Conservation (phyloP, 495 filamentous ascomycete species). For the Xylaria cubensis region DNA sequence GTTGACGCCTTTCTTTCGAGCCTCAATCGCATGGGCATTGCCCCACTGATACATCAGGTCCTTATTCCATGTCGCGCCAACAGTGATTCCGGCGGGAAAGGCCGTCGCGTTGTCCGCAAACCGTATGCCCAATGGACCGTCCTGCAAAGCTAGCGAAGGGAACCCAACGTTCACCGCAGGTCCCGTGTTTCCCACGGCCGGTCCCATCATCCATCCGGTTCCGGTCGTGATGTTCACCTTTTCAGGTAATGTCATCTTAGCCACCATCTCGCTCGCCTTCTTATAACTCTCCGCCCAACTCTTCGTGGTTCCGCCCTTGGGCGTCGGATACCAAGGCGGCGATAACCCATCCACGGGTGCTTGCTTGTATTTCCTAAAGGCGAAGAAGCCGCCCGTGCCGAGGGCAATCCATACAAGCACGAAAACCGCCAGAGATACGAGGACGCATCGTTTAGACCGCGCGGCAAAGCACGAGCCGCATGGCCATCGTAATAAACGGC, state of each 20-base stretch:
- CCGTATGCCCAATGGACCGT: conserved; percentile 84
- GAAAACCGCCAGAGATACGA: conserved; percentile 32
- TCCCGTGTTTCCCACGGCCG: conserved; percentile 90
- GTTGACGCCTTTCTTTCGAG: conserved; percentile 75
- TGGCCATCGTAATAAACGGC: conserved; percentile 28
- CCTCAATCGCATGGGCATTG: conserved; percentile 70
- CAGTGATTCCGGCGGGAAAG: conserved; percentile 83
- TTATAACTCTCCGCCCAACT: conserved; percentile 80
- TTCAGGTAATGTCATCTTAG: conserved; percentile 82
- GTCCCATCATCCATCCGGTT: conserved; percentile 87
- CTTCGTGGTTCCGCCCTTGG: conserved; percentile 75
- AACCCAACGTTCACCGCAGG: conserved; percentile 74
- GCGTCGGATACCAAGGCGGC: conserved; percentile 85
- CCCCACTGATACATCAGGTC: conserved; percentile 77
- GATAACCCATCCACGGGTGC: conserved; percentile 60
- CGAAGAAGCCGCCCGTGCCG: conserved; percentile 46
- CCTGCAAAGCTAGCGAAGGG: conserved; percentile 86
- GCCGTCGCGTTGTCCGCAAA: conserved; percentile 79
- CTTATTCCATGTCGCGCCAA: conserved; percentile 86
- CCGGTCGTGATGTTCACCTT: conserved; percentile 97
- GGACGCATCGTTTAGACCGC: conserved; percentile 45
- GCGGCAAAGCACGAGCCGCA: conserved; percentile 33
- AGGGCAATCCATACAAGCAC: conserved; percentile 43
- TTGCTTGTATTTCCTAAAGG: conserved; percentile 50
- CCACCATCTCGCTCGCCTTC: conserved; percentile 81